Evolutionary conservation across 148 eudicot genomes (phyloP), one percentile per base, ranked within the genome.

Genomic region (Fagopyrum esculentum): DNA sequence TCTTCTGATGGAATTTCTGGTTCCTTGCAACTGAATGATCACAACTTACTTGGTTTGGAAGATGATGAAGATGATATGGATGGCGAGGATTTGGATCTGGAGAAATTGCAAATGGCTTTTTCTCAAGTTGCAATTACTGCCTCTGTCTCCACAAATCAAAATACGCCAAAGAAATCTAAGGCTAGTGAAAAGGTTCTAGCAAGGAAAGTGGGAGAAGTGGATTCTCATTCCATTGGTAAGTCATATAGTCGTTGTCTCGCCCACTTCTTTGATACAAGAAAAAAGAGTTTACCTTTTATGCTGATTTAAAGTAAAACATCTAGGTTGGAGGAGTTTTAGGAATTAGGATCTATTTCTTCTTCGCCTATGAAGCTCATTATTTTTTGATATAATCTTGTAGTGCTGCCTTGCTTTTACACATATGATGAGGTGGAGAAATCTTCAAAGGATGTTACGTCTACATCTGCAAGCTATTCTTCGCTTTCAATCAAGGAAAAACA

Each of bases 381-480:
- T 35, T 10, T 66, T 5, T 77, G 60, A 78, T 76, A 40, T 47
- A 35, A 35, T 45, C 63, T 83, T 77, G 86, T 91, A 95, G 97
- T 87, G 55, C 75, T 92, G 69, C 92, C 97, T 68, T 92, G 97
- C 89, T 95, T 95, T 79, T 95, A 92, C 76, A 71, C 82, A 69
- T 90, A 84, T 76, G 63, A 71, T 45, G 86, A 87, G 77, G 85
- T 87, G 69, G 96, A 92, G 77, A 82, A 75, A 80, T 78, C 78
- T 61, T 77, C 82, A 46, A 83, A 80, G 74, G 80, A 81, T 48
- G 80, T 74, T 51, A 56, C 71, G 50, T 77, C 89, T 57, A 77
- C 80, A 11, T 74, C 73, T 81, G 75, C 86, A 47, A 88, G 78
- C 74, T 55, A 15, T 66, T 68, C 83, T 45, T 81, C 84, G 3